Evolutionary conservation across 306 rosid species (phyloP).

Genomic region (Lathyrus sativus): DNA sequence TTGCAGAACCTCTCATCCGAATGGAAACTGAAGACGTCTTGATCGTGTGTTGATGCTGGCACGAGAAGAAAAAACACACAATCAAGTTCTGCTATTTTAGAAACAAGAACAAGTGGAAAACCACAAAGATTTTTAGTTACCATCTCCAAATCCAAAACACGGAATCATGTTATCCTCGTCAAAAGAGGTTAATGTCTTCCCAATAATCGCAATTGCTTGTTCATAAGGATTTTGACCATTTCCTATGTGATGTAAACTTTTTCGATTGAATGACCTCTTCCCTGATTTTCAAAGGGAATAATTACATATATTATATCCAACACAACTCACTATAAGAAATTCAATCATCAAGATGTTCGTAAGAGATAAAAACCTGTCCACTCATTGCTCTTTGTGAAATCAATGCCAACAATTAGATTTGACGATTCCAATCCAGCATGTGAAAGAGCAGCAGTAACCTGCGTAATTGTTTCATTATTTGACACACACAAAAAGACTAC

Average conservation of each 20-base stretch:
- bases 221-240: constrained; percentile 70
- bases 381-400: constrained; percentile 92
- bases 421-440: constrained; percentile 93
- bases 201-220: constrained; percentile 86
- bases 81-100: constrained; percentile 17
- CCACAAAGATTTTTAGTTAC: constrained; percentile 44
- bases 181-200: constrained; percentile 66
- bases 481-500: constrained; percentile 19
- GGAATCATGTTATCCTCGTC: constrained; percentile 94
- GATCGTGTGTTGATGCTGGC: constrained; percentile 81
- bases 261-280: constrained; percentile 74
- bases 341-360: constrained; percentile 34
- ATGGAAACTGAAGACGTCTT: constrained; percentile 75
- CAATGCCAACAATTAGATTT: constrained; percentile 88
- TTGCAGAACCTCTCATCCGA: constrained; percentile 58
- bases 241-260: constrained; percentile 85
- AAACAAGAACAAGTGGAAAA: constrained; percentile 28
- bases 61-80: constrained; percentile 15
- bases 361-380: constrained; percentile 74
- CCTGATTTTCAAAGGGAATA: constrained; percentile 48
- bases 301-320: constrained; percentile 19
- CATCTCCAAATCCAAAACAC: constrained; percentile 93
- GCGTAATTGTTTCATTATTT: constrained; percentile 42
- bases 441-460: constrained; percentile 82
- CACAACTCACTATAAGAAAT: constrained; percentile 13